Percentiles rank a stretch among this genome's conserved stretches.
Evolutionary conservation across 371 early-diverging fungal genomes (phyloP).

Genomic region (Lichtheimia hyalospora): DNA sequence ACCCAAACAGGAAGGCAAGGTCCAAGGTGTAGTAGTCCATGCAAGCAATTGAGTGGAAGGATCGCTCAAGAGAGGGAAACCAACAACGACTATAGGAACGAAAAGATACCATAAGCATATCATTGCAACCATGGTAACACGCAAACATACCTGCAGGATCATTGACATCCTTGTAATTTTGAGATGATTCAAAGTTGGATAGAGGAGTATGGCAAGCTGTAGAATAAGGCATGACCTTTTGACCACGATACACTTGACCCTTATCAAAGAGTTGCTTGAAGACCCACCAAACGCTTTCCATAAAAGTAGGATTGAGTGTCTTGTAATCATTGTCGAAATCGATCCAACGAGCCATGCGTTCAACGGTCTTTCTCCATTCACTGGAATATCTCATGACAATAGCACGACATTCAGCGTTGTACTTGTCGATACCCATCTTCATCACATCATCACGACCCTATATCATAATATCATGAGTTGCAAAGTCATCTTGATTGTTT

Average conservation of each 20-base stretch:
- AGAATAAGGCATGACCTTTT: conserved; percentile 97
- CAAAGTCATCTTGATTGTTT: not conserved
- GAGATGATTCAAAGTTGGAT: conserved; percentile 99
- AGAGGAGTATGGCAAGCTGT: conserved; percentile 97
- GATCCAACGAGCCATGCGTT: conserved; percentile 99
- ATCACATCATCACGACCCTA: conserved; percentile 87
- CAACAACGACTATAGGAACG: conserved; percentile 71
- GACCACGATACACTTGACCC: conserved; percentile 97
- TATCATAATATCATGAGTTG: conserved; percentile 2
- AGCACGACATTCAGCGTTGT: conserved; percentile 98
- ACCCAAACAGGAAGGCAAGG: conserved; percentile 97
- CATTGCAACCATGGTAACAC: not conserved
- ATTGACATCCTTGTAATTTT: conserved; percentile 99
- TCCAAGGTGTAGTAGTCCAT: conserved; percentile 99
- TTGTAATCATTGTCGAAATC: conserved; percentile 99
- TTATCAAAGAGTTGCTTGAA: conserved; percentile 97
- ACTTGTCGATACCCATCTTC: conserved; percentile 98
- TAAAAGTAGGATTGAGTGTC: conserved; percentile 93
- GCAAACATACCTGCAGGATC: conserved; percentile 85
- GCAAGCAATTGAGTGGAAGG: conserved; percentile 85
- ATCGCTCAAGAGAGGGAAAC: conserved; percentile 92
- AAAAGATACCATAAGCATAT: not conserved
- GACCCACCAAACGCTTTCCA: conserved; percentile 99
- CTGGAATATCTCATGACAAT: conserved; percentile 98
- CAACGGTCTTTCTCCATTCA: conserved; percentile 98